Base-by-base conservation (phyloP, 345 rosid genomes). In the Lumnitzera littorea region DNA sequence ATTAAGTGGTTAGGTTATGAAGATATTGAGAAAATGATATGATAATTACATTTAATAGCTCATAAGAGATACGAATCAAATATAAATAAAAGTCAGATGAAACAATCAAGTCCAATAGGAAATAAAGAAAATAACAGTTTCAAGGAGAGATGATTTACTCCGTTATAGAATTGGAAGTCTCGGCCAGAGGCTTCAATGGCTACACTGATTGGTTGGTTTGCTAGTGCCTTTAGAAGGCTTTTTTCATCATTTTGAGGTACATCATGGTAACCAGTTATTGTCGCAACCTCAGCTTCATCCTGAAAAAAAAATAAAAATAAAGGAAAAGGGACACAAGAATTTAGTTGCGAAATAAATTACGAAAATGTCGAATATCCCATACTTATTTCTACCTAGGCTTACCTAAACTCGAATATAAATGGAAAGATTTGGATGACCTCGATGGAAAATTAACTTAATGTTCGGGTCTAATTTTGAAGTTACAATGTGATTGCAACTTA, bases 131-230 rank as follows among this genome's bases (percentile, higher is more conserved):
- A 25, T 3, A 14, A 46, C 47, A 7, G 5, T 9, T 36, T 36
- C 7, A 36, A 36, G 2, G 0, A 25, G 12, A 52, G 48, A 23
- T 53, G 20, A 46, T 74, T 76, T 61, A 78, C 91, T 66, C 86
- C 83, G 4, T 78, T 73, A 47, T 85, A 82, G 57, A 82, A 82
- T 66, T 82, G 91, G 75, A 82, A 82, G 46, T 85, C 80, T 67
- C 82, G 68, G 25, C 74, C 79, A 8, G 88, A 82, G 36, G 86
- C 91, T 13, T 82, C 84, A 36, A 80, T 73, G 51, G 84, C 88
- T 1, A 85, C 78, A 43, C 86, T 78, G 12, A 82, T 67, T 16
- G 86, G 88, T 57, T 78, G 91, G 58, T 77, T 64, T 56, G 84
- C 86, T 3, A 80, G 73, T 14, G 86, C 88, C 67, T 76, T 78